phyloP scores from a whole-genome alignment of 805 yeast genomes.

The Candida insectalens region DNA sequence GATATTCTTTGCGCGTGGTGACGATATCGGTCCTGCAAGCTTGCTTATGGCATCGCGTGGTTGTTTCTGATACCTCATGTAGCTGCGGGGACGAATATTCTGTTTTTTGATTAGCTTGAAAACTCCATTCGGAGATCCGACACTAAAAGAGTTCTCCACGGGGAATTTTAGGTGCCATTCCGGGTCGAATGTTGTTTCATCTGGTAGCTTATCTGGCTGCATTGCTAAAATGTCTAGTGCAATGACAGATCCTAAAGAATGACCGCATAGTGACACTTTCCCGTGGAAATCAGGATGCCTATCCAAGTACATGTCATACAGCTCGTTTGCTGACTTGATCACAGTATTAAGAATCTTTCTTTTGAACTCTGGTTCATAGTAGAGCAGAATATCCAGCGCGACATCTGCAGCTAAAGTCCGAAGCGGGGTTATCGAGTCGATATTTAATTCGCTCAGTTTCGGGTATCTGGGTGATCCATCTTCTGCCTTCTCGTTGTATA shows the following conservation, averaged over 20 bases:
- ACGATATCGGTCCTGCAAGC: slow-evolving; percentile 15
- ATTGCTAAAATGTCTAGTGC: slow-evolving; percentile 61
- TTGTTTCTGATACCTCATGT: not conserved
- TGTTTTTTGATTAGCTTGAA: slow-evolving; percentile 65
- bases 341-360: slow-evolving; percentile 55
- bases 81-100: slow-evolving; percentile 37
- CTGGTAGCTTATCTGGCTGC: slow-evolving; percentile 29
- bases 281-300: slow-evolving; percentile 72
- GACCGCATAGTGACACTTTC: slow-evolving; percentile 76
- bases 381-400: slow-evolving; percentile 70
- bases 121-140: slow-evolving; percentile 89
- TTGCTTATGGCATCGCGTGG: slow-evolving; percentile 1
- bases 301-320: slow-evolving; percentile 47
- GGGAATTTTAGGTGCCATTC: slow-evolving; percentile 47
- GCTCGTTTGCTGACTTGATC: slow-evolving; percentile 49
- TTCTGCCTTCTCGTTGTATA: slow-evolving; percentile 25
- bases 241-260: slow-evolving; percentile 85
- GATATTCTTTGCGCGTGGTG: slow-evolving; percentile 54
- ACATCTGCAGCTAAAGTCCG: slow-evolving; percentile 81
- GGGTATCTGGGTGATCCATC: slow-evolving; percentile 42
- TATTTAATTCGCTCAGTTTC: slow-evolving; percentile 58
- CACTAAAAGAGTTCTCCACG: slow-evolving; percentile 65
- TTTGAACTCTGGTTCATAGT: slow-evolving; percentile 63
- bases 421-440: slow-evolving; percentile 68
- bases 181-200: slow-evolving; percentile 20